Evolutionary conservation across 768 basidiomycete genomes (phyloP).

Genomic region (Podaxis sp.): DNA sequence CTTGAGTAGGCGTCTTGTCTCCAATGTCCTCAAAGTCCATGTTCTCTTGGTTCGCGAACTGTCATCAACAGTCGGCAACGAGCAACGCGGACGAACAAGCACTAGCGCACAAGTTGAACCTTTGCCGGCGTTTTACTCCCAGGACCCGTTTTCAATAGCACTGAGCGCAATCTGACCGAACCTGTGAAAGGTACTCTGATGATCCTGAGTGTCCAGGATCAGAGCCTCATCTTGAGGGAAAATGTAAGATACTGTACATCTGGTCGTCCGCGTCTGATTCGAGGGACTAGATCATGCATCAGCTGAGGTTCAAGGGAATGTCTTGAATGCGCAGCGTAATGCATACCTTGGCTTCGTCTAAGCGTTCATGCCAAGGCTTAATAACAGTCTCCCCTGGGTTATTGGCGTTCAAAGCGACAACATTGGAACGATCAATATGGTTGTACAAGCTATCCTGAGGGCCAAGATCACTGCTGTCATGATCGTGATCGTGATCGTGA

Average conservation of each 20-base stretch:
- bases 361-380: slow-evolving; percentile 83
- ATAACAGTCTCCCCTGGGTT: slow-evolving; percentile 55
- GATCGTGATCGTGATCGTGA: slow-evolving; percentile 57
- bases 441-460: slow-evolving; percentile 68
- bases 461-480: slow-evolving; percentile 41
- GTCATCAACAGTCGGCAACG: not conserved
- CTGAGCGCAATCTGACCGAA: slow-evolving; percentile 75
- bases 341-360: slow-evolving; percentile 65
- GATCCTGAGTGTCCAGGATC: slow-evolving; percentile 44
- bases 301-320: not conserved
- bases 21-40: slow-evolving; percentile 78
- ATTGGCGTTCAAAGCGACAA: slow-evolving; percentile 70
- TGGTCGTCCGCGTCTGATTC: slow-evolving; percentile 93
- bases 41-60: slow-evolving; percentile 77
- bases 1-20: slow-evolving; percentile 62
- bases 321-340: not conserved
- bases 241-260: slow-evolving; percentile 40
- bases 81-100: not conserved
- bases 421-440: slow-evolving; percentile 76
- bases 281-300: slow-evolving; percentile 49
- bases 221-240: slow-evolving; percentile 5
- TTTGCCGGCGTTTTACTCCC: slow-evolving; percentile 70
- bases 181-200: slow-evolving; percentile 85
- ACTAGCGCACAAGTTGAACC: slow-evolving; percentile 56
- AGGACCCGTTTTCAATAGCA: slow-evolving; percentile 84